Conservation (phyloP, 305 asterid genomes). For the Fraxinus velutina region DNA sequence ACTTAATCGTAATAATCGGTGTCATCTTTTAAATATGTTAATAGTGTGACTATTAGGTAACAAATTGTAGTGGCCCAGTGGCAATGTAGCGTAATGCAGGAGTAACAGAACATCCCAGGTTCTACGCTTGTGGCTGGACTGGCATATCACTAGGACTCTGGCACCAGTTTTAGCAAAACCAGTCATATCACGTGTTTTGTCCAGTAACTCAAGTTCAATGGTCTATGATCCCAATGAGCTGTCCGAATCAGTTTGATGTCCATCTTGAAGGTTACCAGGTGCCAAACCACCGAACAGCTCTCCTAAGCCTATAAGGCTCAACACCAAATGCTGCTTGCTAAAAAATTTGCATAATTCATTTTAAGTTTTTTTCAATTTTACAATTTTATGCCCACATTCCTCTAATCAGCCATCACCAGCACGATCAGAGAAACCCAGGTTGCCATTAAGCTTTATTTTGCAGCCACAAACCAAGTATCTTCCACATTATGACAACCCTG, state of each 20-base stretch:
- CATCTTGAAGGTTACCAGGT: not conserved
- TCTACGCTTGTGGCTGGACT: not conserved
- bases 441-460: not conserved
- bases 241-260: not conserved
- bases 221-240: not conserved
- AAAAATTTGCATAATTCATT: not conserved
- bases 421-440: not conserved
- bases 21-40: not conserved
- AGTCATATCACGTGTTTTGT: not conserved
- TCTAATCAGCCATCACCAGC: not conserved
- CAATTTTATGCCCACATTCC: not conserved
- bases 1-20: not conserved
- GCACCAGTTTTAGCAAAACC: not conserved
- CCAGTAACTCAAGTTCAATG: not conserved
- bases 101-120: not conserved
- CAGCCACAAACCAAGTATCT: not conserved
- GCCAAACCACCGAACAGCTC: not conserved
- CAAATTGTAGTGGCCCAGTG: not conserved
- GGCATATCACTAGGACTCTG: not conserved
- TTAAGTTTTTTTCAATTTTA: not conserved
- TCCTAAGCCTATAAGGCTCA: not conserved
- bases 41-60: not conserved
- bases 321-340: not conserved
- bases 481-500: not conserved
- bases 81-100: not conserved